These are phyloP conservation scores for Aegilops tauschii DNA, from an alignment of 176 grass and related monocot genomes.

Conservation along the genomic window DNA sequence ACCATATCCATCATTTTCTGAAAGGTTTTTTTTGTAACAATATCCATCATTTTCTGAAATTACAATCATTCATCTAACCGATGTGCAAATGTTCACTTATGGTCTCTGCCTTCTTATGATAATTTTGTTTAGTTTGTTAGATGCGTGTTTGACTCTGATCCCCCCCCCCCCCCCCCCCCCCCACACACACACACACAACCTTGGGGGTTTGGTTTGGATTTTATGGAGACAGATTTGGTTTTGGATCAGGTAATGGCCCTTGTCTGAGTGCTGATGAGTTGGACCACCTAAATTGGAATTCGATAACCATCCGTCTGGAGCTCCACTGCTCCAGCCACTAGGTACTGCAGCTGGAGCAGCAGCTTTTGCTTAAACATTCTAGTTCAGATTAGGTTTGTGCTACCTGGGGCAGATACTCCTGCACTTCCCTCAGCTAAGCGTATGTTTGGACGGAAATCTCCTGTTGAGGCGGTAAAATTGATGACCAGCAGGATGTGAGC, in stretches of 20 bases:
- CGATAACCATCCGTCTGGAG: not conserved
- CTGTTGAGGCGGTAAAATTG: not conserved
- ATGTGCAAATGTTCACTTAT: not conserved
- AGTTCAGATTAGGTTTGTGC: not conserved
- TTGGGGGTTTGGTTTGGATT: not conserved
- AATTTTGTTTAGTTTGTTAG: not conserved
- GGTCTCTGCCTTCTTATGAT: no score
- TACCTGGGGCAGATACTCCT: not conserved
- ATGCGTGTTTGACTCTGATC: not conserved
- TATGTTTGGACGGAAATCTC: not conserved
- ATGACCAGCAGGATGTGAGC: not conserved
- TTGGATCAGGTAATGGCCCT: not conserved
- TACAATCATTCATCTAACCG: not conserved
- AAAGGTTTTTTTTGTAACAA: not conserved
- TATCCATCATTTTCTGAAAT: not conserved
- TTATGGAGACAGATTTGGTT: not conserved
- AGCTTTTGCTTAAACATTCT: not conserved
- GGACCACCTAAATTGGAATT: not conserved
- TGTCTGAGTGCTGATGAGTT: not conserved
- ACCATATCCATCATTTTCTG: not conserved
- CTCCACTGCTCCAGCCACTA: not conserved
- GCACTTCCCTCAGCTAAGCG: not conserved
- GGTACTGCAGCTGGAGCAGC: not conserved
- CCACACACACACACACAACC: not conserved
- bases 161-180: no score